Base-by-base conservation (phyloP, 306 rosid genomes). In the Ochetophila trinervis region DNA sequence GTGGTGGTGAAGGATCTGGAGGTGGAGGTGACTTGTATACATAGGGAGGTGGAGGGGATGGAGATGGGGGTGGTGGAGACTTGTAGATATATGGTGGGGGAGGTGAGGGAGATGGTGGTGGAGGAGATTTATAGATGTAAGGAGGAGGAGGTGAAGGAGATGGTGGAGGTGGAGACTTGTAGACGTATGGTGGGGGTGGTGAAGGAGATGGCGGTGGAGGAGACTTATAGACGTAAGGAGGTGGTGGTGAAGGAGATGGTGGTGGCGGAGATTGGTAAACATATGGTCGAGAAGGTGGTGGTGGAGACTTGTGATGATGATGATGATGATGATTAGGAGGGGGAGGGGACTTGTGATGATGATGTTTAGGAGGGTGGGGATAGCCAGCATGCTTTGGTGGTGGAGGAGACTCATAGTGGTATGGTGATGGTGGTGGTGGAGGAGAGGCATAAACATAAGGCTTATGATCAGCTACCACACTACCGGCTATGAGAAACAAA, bases 401-500 rank as follows among this genome's bases (percentile, higher is more conserved):
- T 2, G 49, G 70, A 0, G 60, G 35, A 1, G 51, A 50, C n/a
- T n/a, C n/a, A 16, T 19, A 2, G 6, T 20, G 18, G 6, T 66
- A n/a, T n/a, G n/a, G n/a, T n/a, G n/a, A n/a, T n/a, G n/a, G n/a
- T 20, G 58, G 8, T 6, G 58, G 4, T 2, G 49, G 70, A 0
- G 60, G 35, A 1, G 51, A 50, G 18, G 70, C 24, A 49, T 24
- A 63, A n/a, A 49, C 13, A 47, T 47, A 47, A 47, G 51, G 51
- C 59, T 12, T 11, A 6, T 22, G 2, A 53, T 53, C 20, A 53
- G 71, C 62, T 15, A 36, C 36, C 21, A 53, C 71, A 34, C 16
- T 54, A 15, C 50, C 53, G 21, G 71, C 62, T 20, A 53, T 20
- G 51, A 66, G 52, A 51, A 53, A 66, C 53, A 66, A 53, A 53